These are phyloP conservation scores for Fusarium xylarioides DNA, from an alignment of 2,329 filamentous ascomycete species.

Conservation along the genomic window DNA sequence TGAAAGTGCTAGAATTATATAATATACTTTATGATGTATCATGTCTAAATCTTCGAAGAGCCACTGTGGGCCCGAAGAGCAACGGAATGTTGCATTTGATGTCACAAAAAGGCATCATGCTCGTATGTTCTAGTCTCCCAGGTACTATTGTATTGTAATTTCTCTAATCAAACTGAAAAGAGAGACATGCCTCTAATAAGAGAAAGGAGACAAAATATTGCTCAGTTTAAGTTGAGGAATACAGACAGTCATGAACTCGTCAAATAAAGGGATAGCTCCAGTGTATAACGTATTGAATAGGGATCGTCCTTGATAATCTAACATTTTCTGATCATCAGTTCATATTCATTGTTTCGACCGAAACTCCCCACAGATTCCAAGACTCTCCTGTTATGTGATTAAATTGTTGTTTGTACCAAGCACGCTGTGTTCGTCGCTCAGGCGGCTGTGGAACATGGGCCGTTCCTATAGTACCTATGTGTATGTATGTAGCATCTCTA, in stretches of 20 bases:
- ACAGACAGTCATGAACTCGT: neutral
- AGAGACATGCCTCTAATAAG: neutral
- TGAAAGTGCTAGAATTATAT: neutral
- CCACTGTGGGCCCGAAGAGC: neutral
- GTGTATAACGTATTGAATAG: neutral
- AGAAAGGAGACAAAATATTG: neutral
- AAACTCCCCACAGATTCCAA: neutral
- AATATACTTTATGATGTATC: too few relatives aligned
- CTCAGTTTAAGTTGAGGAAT: too few relatives aligned
- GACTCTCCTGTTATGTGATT: neutral
- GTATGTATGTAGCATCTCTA: neutral
- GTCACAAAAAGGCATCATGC: neutral
- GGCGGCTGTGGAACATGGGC: neutral
- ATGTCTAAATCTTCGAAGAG: neutral
- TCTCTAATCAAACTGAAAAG: neutral
- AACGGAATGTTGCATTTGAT: neutral
- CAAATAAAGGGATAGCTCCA: neutral
- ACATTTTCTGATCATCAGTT: neutral
- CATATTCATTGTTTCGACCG: neutral
- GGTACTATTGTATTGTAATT: too few relatives aligned
- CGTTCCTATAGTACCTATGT: too few relatives aligned
- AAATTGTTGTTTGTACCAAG: neutral
- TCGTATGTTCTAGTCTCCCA: neutral
- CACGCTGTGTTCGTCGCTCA: neutral
- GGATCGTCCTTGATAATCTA: neutral